Evolutionary conservation across 2,329 filamentous ascomycete genomes (phyloP), one percentile per base, ranked within the genome.

Genomic region (Fonsecaea pugnacius): DNA sequence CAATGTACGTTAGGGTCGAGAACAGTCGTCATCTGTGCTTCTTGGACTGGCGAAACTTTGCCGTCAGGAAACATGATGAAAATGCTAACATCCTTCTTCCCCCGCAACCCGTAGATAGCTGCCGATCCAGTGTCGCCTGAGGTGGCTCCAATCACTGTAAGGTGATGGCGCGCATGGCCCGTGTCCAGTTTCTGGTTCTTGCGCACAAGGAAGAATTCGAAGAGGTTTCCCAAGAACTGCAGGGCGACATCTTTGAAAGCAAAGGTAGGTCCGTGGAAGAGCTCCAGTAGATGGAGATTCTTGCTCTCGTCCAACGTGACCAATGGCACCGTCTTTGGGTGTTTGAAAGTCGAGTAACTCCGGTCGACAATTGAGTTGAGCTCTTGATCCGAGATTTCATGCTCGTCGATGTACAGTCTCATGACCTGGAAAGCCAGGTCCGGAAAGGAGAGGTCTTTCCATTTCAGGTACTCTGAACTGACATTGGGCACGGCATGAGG

Each of bases 11-110:
- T 98, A 64, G 85, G 80, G 76, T 98, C 95, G 46, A 92, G 82
- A 32, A 95, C 91, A 0, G 94, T 97, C 0, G 93, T 97, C 95
- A 98, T 98, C 80, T 98, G 95, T 4, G 91, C 90, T 78, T 98
- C 92, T 78, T 98, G 95, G 63, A 98, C 90, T 14, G 92, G 91
- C 75, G 89, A 92, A 67, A 98, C 90, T 70, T 92, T 90, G 67
- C 92, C 94, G 77, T 95, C 91, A 30, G 95, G 95, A 77, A 94
- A 90, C 73, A 98, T 85, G 75, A 99, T 98, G 80, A 96, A 95
- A 59, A 98, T 91, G 0, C 92, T 96, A 16, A 97, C 91, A 83
- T 99, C 95, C 79, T 96, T 93, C 87, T 98, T 98, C 60, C 93
- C 92, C 57, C 93, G 83, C 60, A 99, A 84, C 62, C 95, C 95